Conservation (phyloP, 1,139 yeast genomes). For the Suhomyces bolitotheri region DNA sequence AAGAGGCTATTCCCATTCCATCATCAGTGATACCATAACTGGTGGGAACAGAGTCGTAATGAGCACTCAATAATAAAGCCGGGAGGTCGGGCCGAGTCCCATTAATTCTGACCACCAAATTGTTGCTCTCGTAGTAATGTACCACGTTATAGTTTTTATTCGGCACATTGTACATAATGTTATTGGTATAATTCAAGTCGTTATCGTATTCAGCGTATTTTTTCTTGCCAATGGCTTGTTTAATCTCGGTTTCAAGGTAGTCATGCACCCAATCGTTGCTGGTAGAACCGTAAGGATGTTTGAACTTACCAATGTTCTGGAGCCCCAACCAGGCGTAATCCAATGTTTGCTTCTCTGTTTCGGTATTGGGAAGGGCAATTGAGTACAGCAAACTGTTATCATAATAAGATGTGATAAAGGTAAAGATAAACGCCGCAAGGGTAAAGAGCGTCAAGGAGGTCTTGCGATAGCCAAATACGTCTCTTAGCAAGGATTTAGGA, state of each 20-base stretch:
- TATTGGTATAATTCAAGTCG: conserved; percentile 45
- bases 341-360: conserved; percentile 18
- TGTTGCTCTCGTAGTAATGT: conserved; percentile 77
- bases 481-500: conserved; percentile 6
- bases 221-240: conserved; percentile 25
- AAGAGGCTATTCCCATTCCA: conserved; percentile 86
- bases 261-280: conserved; percentile 78
- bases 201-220: conserved; percentile 52
- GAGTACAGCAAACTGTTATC: conserved; percentile 43
- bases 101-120: conserved; percentile 67
- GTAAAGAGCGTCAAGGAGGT: conserved; percentile 57
- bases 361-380: conserved; percentile 38
- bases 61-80: conserved; percentile 78
- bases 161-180: conserved; percentile 39
- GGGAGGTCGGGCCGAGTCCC: conserved; percentile 60
- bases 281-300: conserved; percentile 77
- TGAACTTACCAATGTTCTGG: conserved; percentile 61
- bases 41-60: conserved; percentile 87
- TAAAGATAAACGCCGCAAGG: conserved; percentile 38
- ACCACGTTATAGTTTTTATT: conserved; percentile 42
- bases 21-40: conserved; percentile 90
- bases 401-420: conserved; percentile 29
- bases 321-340: conserved; percentile 64
- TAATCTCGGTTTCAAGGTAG: conserved; percentile 53
- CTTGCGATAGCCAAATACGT: conserved; percentile 57